A percentile compares a stretch with the other conserved stretches of the same genome.
Conservation (phyloP, 2,329 filamentous ascomycete species). For the Pezizomycotina sp. region DNA sequence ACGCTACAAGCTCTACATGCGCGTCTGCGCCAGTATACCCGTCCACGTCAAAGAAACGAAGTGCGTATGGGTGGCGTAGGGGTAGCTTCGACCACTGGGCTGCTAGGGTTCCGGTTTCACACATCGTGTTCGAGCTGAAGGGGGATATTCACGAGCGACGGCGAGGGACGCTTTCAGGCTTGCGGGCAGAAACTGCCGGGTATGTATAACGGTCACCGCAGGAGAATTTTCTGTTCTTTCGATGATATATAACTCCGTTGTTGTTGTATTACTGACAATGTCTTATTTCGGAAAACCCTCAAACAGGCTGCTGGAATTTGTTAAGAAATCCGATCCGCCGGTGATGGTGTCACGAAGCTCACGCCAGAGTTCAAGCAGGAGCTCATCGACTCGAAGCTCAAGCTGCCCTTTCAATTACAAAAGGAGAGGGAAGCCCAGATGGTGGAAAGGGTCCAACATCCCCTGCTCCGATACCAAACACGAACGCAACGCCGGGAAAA, state of each 20-base stretch:
- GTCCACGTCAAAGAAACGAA: conserved; percentile 91
- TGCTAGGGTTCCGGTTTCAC: conserved; percentile 71
- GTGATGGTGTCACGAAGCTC: conserved; percentile 88
- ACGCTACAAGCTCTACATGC: conserved; percentile 82
- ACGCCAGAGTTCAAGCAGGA: conserved; percentile 61
- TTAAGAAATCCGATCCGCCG: conserved; percentile 76
- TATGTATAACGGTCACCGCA: conserved; percentile 31
- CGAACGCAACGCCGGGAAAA: no score
- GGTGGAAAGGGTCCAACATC: conserved; percentile 26
- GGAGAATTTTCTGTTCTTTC: background rate
- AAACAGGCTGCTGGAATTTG: conserved; percentile 45
- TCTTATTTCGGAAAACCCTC: background rate
- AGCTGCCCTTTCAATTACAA: conserved; percentile 38
- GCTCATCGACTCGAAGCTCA: conserved; percentile 32
- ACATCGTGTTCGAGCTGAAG: conserved; percentile 82
- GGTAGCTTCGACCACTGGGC: conserved; percentile 96
- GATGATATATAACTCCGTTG: background rate
- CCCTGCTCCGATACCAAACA: no score
- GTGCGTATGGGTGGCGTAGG: conserved; percentile 97
- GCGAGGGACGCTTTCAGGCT: conserved; percentile 83
- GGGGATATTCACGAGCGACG: conserved; percentile 85
- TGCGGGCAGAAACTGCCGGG: conserved; percentile 86
- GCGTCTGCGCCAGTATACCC: conserved; percentile 80
- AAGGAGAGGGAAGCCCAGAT: conserved; percentile 51
- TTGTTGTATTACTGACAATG: conserved; percentile 6